Percentiles rank a stretch among this genome's conserved stretches.
Conservation (phyloP, 2,329 filamentous ascomycete genomes). For the Tolypocladium sp. region DNA sequence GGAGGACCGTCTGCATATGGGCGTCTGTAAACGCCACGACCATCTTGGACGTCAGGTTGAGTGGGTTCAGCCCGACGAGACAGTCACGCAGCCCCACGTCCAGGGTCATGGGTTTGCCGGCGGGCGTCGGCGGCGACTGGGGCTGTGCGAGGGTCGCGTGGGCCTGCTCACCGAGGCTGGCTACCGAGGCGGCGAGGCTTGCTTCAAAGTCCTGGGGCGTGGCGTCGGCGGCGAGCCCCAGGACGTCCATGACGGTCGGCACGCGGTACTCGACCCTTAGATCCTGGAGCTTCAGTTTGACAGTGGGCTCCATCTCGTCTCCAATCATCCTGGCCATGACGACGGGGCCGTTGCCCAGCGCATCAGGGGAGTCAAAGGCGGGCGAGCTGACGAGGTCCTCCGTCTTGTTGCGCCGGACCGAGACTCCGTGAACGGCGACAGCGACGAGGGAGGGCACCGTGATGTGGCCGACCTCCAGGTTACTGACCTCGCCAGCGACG, state of each 20-base stretch:
- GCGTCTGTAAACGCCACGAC: constrained; percentile 72
- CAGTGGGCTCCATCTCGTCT: constrained; percentile 84
- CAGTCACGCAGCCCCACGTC: constrained; percentile 76
- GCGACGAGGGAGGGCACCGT: constrained; percentile 76
- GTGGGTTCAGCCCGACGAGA: constrained; percentile 74
- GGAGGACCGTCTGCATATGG: constrained; percentile 58
- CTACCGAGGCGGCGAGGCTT: constrained; percentile 70
- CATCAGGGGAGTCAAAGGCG: constrained; percentile 15
- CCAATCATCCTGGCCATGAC: constrained; percentile 86
- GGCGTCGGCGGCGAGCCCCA: constrained; percentile 59
- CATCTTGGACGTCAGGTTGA: constrained; percentile 65
- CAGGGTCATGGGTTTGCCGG: constrained; percentile 52
- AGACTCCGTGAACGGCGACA: constrained; percentile 58
- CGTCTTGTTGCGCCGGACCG: constrained; percentile 51
- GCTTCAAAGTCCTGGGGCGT: constrained; percentile 66
- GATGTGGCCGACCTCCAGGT: constrained; percentile 70
- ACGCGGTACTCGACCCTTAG: constrained; percentile 84
- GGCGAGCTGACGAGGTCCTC: constrained; percentile 63
- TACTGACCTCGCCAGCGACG: constrained; percentile 46
- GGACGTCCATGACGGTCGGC: constrained; percentile 68
- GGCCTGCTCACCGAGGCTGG: constrained; percentile 60
- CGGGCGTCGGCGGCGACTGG: constrained; percentile 11
- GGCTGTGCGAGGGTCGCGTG: constrained; percentile 30
- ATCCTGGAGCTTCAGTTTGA: constrained; percentile 83
- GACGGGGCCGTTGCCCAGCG: constrained; percentile 33